Evolutionary conservation across 768 basidiomycete genomes (phyloP).

Genomic region (Piloderma croceum): DNA sequence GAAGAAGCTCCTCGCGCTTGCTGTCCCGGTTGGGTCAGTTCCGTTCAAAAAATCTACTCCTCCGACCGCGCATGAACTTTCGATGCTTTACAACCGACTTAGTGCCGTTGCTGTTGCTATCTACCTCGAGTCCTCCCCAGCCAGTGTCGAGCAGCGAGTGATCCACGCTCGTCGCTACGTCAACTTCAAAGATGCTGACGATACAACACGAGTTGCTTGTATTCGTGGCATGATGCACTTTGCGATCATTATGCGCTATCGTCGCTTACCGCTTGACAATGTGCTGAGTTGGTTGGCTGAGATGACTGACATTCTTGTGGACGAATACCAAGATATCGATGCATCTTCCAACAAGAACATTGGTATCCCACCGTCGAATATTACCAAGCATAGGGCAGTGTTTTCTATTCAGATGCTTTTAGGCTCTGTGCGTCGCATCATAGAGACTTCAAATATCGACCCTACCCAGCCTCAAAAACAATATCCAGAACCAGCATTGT

Average conservation of each 20-base stretch:
- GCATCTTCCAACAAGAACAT: constrained; percentile 15
- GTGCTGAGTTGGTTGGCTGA: constrained; percentile 61
- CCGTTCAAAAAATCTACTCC: constrained; percentile 52
- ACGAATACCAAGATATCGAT: constrained; percentile 50
- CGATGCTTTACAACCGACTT: constrained; percentile 80
- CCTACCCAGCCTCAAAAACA: constrained; percentile 26
- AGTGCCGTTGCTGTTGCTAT: constrained; percentile 66
- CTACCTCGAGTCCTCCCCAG: constrained; percentile 52
- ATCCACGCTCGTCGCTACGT: constrained; percentile 64
- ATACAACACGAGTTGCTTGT: constrained; percentile 58
- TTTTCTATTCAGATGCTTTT: constrained; percentile 48
- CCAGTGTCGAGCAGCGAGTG: constrained; percentile 47
- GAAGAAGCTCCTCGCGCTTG: constrained; percentile 66
- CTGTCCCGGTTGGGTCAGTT: constrained; percentile 66
- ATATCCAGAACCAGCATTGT: constrained; percentile 61
- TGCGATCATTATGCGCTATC: constrained; percentile 53
- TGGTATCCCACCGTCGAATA: neutral
- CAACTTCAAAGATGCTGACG: constrained; percentile 59
- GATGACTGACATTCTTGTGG: constrained; percentile 48
- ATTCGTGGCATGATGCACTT: constrained; percentile 74
- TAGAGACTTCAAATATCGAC: constrained; percentile 36
- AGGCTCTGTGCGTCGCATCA: constrained; percentile 49
- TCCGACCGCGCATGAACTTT: constrained; percentile 50
- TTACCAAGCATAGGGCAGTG: constrained; percentile 22
- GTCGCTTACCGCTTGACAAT: constrained; percentile 42